Conservation (phyloP, 352 stramenopile species). For the Globisporangium alternatum region DNA sequence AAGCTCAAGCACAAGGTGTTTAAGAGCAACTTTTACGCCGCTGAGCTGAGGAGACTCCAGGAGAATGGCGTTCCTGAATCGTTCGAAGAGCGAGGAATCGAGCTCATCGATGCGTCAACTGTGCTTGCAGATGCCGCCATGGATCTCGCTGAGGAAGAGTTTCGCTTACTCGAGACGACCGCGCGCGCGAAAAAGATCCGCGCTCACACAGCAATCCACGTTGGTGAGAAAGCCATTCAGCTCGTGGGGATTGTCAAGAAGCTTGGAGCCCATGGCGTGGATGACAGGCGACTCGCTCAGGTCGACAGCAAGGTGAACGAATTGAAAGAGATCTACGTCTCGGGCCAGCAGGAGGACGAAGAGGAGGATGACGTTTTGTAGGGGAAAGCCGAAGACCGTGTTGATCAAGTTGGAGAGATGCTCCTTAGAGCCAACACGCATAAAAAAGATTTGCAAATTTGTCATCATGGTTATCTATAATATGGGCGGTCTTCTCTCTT, state of each 20-base stretch:
- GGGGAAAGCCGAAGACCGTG: conserved; percentile 1
- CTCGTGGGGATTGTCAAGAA: conserved; percentile 86
- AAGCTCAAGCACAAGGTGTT: conserved; percentile 90
- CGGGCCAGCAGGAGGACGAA: conserved; percentile 66
- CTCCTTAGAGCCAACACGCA: background rate
- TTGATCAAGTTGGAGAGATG: conserved; percentile 3
- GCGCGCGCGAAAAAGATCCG: conserved; percentile 82
- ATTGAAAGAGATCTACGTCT: conserved; percentile 61
- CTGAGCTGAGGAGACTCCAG: conserved; percentile 52
- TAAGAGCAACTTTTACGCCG: conserved; percentile 62
- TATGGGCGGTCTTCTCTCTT: conserved; percentile 22
- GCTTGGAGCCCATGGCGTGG: conserved; percentile 57
- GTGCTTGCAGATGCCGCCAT: conserved; percentile 64
- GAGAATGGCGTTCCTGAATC: conserved; percentile 63
- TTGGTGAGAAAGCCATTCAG: conserved; percentile 70
- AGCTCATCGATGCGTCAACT: conserved; percentile 60
- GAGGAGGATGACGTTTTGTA: conserved; percentile 88
- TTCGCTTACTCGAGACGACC: conserved; percentile 54
- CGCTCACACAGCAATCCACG: conserved; percentile 60
- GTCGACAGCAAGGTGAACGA: conserved; percentile 41
- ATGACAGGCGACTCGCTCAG: conserved; percentile 38
- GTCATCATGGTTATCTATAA: conserved; percentile 16
- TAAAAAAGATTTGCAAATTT: conserved; percentile 8
- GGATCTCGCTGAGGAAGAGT: conserved; percentile 79
- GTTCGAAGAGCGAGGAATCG: conserved; percentile 63